Percentiles rank a stretch among this genome's conserved stretches.
phyloP scores from a whole-genome alignment of 371 early-diverging fungal species.

The Blakeslea trispora region DNA sequence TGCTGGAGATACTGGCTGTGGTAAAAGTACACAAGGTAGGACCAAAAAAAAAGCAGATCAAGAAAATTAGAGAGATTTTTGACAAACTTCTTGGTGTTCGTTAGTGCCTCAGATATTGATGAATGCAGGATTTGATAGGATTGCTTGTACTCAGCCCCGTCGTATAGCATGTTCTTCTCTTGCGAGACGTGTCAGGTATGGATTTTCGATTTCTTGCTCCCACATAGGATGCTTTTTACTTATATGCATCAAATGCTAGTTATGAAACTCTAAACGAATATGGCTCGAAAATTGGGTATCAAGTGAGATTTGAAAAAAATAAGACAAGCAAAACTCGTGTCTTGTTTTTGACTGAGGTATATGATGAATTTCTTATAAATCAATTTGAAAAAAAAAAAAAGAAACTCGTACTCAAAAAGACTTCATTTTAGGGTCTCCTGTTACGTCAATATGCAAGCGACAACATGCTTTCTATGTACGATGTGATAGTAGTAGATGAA shows the following conservation, averaged over 20 bases:
- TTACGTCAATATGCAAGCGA: conserved; percentile 66
- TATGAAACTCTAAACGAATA: conserved; percentile 66
- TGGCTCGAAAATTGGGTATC: conserved; percentile 70
- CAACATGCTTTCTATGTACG: conserved; percentile 55
- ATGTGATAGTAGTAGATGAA: conserved; percentile 75
- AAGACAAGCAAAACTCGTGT: conserved; percentile 60
- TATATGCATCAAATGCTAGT: conserved; percentile 12
- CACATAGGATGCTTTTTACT: too few species aligned
- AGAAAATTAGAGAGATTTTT: too few species aligned
- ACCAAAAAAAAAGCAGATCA: not conserved
- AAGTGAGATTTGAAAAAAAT: conserved; percentile 73
- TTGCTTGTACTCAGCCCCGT: conserved; percentile 94
- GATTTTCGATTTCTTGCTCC: too few species aligned
- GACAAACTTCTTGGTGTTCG: too few species aligned
- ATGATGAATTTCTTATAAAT: not conserved
- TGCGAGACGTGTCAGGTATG: conserved; percentile 73
- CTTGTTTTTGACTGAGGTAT: conserved; percentile 67
- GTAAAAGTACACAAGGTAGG: conserved; percentile 79
- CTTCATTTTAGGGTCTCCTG: conserved; percentile 45
- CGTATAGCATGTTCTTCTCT: conserved; percentile 90
- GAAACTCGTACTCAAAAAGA: too few species aligned
- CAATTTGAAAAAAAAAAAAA: not conserved
- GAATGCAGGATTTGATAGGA: conserved; percentile 68
- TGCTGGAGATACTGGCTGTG: conserved; percentile 85
- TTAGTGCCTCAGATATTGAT: conserved; percentile 77